phyloP scores from a whole-genome alignment of 2,329 filamentous ascomycete species.

The Arthrobotrys megalospora region DNA sequence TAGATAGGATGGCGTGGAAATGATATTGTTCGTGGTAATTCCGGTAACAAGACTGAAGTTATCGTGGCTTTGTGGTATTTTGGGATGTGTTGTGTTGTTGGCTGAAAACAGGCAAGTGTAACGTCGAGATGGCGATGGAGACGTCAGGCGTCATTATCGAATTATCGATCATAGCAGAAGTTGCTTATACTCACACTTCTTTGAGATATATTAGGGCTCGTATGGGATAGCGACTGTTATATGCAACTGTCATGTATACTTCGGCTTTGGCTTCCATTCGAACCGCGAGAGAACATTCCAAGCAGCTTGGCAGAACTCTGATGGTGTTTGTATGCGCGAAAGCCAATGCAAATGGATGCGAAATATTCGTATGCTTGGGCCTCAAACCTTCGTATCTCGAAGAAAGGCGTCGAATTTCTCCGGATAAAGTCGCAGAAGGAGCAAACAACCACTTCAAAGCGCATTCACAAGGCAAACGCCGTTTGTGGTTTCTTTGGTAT shows the following conservation, averaged over 20 bases:
- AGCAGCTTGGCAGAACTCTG: not conserved
- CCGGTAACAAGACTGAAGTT: no score
- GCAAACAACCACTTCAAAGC: not conserved
- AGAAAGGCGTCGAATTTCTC: conserved; percentile 2
- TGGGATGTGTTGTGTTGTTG: not conserved
- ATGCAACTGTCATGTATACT: not conserved
- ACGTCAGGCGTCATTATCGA: not conserved
- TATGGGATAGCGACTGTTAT: not conserved
- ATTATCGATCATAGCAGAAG: no score
- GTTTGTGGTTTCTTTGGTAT: not conserved
- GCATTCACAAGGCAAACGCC: not conserved
- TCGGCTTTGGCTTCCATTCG: conserved; percentile 20
- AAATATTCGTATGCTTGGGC: conserved; percentile 38
- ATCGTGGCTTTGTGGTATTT: conserved; percentile 6
- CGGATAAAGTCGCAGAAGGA: conserved; percentile 24
- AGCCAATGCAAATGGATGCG: not conserved
- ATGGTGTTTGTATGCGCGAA: conserved; percentile 1
- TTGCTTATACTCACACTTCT: no score
- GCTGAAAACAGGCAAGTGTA: conserved; percentile 4
- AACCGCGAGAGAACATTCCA: conserved; percentile 1
- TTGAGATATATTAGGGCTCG: no score
- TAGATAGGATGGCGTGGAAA: no score
- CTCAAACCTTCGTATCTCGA: conserved; percentile 9
- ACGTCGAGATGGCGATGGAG: not conserved
- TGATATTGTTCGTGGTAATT: no score